phyloP scores from a whole-genome alignment of 176 grass and related monocot genomes.

The Saccharum spontaneum region DNA sequence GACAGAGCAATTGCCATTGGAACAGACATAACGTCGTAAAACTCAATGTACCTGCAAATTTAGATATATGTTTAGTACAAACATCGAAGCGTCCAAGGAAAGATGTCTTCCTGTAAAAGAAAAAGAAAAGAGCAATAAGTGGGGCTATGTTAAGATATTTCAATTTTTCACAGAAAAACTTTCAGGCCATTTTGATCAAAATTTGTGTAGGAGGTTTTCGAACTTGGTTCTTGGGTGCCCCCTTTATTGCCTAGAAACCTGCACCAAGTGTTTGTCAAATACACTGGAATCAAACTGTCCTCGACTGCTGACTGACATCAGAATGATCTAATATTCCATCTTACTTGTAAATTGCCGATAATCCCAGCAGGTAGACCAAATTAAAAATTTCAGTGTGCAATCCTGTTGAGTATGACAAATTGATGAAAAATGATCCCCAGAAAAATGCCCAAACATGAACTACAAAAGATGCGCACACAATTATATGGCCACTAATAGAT shows the following conservation, averaged over 20 bases:
- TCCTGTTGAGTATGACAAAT: conserved; percentile 66
- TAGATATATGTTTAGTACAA: conserved; percentile 32
- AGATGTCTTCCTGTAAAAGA: conserved; percentile 22
- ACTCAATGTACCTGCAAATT: conserved; percentile 91
- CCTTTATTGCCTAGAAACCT: conserved; percentile 58
- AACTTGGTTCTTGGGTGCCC: conserved; percentile 56
- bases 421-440: conserved; percentile 57
- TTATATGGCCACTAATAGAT: conserved; percentile 2
- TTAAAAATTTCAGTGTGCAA: conserved; percentile 68
- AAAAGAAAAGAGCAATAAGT: conserved; percentile 34
- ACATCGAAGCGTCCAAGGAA: conserved; percentile 19
- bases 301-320: conserved; percentile 56
- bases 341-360: conserved; percentile 69
- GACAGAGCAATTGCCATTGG: conserved; percentile 97
- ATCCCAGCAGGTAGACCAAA: conserved; percentile 64
- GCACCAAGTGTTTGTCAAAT: conserved; percentile 62
- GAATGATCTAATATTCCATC: conserved; percentile 69
- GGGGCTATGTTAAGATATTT: conserved; percentile 63
- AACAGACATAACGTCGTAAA: conserved; percentile 98
- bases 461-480: conserved; percentile 28
- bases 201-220: conserved; percentile 40
- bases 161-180: conserved; percentile 32
- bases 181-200: conserved; percentile 47
- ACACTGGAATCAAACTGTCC: conserved; percentile 51
- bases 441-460: conserved; percentile 44